phyloP scores from a whole-genome alignment of 2,329 filamentous ascomycete genomes.

The Sporothrix pallida region DNA sequence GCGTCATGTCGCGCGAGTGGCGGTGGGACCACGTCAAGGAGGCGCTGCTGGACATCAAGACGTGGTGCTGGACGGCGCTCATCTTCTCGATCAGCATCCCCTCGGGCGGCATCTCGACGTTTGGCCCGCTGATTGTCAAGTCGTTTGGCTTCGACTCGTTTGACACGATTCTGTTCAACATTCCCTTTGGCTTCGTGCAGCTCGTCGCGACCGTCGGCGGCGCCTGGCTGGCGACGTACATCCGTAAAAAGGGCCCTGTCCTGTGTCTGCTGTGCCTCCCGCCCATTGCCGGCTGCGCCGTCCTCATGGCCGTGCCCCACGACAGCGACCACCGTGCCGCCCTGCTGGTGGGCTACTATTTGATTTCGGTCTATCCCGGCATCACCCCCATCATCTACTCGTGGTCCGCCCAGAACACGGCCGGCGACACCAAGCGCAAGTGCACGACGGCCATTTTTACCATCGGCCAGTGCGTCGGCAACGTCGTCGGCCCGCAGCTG shows the following conservation, averaged over 20 bases:
- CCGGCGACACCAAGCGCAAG: conserved; percentile 73
- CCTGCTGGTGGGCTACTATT: conserved; percentile 40
- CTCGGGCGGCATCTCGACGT: conserved; percentile 61
- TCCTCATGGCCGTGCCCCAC: conserved; percentile 41
- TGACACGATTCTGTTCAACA: conserved; percentile 60
- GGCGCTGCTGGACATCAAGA: conserved; percentile 62
- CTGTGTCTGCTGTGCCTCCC: conserved; percentile 40
- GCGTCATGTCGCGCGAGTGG: conserved; percentile 59
- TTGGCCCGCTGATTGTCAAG: conserved; percentile 59
- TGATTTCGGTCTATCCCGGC: conserved; percentile 38
- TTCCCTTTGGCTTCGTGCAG: conserved; percentile 62
- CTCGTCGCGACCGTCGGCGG: conserved; percentile 61
- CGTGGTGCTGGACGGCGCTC: conserved; percentile 63
- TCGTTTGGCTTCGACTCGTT: conserved; percentile 59
- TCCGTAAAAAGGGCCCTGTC: conserved; percentile 62
- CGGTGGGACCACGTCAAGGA: conserved; percentile 59
- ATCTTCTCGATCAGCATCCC: conserved; percentile 61
- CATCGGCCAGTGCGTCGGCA: conserved; percentile 68
- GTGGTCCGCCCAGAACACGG: conserved; percentile 68
- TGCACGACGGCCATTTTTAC: conserved; percentile 69
- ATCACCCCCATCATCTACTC: conserved; percentile 64
- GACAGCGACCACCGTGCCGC: conserved; percentile 40
- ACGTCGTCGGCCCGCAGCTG: conserved; percentile 65
- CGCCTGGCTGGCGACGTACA: conserved; percentile 59
- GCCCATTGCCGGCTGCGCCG: conserved; percentile 41